Conservation (phyloP, 2,329 filamentous ascomycete genomes). For the Colletotrichum godetiae region DNA sequence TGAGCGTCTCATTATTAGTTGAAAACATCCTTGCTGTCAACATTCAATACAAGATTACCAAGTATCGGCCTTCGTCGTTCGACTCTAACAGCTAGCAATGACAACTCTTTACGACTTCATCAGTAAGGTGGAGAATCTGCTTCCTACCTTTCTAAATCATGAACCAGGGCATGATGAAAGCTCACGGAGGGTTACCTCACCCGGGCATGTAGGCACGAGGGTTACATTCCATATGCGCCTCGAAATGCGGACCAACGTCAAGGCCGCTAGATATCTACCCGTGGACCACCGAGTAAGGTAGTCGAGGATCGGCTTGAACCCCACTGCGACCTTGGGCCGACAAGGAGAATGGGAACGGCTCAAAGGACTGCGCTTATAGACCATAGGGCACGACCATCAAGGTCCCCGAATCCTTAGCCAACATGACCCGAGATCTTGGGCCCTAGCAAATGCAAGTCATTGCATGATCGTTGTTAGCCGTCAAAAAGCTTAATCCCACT, state of each 20-base stretch:
- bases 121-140: background rate
- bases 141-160: background rate
- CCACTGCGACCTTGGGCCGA: background rate
- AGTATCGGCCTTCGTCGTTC: no score
- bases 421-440: background rate
- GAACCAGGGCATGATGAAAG: background rate
- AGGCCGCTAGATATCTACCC: background rate
- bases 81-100: background rate
- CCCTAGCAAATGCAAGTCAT: constrained; percentile 2
- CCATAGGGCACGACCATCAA: constrained; percentile 4
- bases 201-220: background rate
- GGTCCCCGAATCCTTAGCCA: background rate
- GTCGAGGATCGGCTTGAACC: background rate
- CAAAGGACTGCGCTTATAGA: background rate
- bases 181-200: no score
- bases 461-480: background rate
- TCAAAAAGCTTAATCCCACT: constrained; percentile 8
- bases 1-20: background rate
- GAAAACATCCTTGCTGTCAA: no score
- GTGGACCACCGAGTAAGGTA: background rate
- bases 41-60: no score
- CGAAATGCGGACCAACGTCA: background rate
- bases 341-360: background rate
- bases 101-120: background rate
- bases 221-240: background rate